Evolutionary conservation across 352 stramenopile genomes (phyloP).

Genomic region (Phytophthora fragariae): DNA sequence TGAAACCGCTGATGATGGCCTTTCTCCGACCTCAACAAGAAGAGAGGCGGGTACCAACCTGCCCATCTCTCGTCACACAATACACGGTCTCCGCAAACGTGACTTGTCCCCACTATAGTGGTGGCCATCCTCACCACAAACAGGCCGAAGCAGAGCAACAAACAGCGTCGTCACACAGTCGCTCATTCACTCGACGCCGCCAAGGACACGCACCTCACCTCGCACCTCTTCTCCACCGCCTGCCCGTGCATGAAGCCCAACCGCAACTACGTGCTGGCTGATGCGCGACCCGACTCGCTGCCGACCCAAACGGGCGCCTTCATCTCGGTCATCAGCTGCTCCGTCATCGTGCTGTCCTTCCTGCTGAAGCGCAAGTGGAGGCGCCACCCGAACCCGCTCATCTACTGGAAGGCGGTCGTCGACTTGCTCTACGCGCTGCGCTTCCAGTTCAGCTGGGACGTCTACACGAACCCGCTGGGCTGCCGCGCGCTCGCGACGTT

Average conservation of each 20-base stretch:
- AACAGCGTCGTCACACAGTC: background rate
- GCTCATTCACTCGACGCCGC: background rate
- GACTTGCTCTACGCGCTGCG: conserved; percentile 80
- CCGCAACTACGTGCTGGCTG: conserved; percentile 34
- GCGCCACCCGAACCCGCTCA: conserved; percentile 82
- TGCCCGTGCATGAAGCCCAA: conserved; percentile 24
- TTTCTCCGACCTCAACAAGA: conserved; percentile 26
- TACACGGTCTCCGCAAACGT: conserved; percentile 2
- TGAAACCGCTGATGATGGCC: conserved; percentile 18
- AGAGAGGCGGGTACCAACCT: conserved; percentile 17
- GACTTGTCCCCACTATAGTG: conserved; percentile 22
- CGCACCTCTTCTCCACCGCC: background rate
- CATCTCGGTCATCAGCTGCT: conserved; percentile 81
- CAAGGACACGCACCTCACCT: background rate
- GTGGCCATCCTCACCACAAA: conserved; percentile 14
- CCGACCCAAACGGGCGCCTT: conserved; percentile 73
- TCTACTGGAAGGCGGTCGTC: conserved; percentile 84
- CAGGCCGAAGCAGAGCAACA: conserved; percentile 1
- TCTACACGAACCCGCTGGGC: conserved; percentile 53
- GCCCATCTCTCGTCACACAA: conserved; percentile 10
- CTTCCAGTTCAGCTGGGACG: conserved; percentile 77
- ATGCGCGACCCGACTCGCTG: conserved; percentile 49
- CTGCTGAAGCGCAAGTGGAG: conserved; percentile 72
- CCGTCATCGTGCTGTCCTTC: conserved; percentile 75
- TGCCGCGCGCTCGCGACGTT: conserved; percentile 67